Evolutionary conservation across 2,329 filamentous ascomycete species (phyloP), one percentile per base, ranked within the genome.

Genomic region (Aspergillus ochraceus): DNA sequence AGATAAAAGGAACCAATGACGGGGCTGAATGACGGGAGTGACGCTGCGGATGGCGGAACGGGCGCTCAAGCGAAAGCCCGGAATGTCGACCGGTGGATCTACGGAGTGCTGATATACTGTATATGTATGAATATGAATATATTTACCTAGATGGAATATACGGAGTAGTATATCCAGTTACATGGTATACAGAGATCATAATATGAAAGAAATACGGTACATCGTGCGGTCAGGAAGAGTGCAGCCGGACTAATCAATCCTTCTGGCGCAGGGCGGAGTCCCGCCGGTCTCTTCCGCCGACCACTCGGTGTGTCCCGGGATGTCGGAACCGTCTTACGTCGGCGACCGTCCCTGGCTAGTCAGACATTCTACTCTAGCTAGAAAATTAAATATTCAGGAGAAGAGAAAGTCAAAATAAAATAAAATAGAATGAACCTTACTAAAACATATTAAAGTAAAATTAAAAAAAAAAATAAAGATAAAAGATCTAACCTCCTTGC

Each of bases 201-300:
- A 22, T 22, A 22, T 22, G n/a, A n/a, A n/a, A 22, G 4, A 22
- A 4, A 24, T 24, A 24, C 22, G 22, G 22, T 24, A 24, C 22
- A 24, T 24, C 24, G 24, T 24, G 24, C 24, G 26, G 26, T 29
- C 26, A 29, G 26, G 6, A 9, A 29, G 24, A 24, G 24, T 4
- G 24, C 24, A 24, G 42, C 42, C 17, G 42, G 42, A 20, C 42
- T 49, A 47, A 22, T n/a, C 39, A 49, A 57, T 42, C 57, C 22
- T 47, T 42, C 53, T 51, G 24, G 49, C 19, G 58, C 57, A 51
- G 62, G 63, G 66, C 66, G 66, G 63, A 64, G 64, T 68, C 66
- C 67, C 67, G 67, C 67, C 66, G 66, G 65, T 56, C 62, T 62
- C 32, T 67, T 69, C 67, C 65, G 67, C 67, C 60, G 65, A 36